Evolutionary conservation across 202 grass and related monocot genomes (phyloP).

Genomic region (Carex arenaria): DNA sequence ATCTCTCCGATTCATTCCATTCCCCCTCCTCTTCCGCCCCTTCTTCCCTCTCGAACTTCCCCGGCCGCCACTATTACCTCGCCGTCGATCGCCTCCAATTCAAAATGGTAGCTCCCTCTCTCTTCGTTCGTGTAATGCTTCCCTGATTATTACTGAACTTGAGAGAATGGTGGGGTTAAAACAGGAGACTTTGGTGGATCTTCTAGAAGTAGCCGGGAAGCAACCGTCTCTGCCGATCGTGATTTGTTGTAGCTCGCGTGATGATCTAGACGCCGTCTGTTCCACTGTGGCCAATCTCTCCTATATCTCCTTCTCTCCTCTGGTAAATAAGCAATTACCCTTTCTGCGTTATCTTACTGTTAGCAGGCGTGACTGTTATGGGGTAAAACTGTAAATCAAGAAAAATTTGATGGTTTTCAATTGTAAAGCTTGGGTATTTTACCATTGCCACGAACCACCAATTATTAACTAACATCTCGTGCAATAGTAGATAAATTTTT

Average conservation of each 20-base stretch:
- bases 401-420: background rate
- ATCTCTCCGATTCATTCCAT: slow-evolving; percentile 39
- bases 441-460: background rate
- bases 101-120: slow-evolving; percentile 52
- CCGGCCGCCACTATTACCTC: slow-evolving; percentile 74
- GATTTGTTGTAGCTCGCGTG: slow-evolving; percentile 66
- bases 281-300: slow-evolving; percentile 60
- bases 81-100: slow-evolving; percentile 83
- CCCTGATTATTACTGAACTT: background rate
- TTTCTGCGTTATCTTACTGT: background rate
- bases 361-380: background rate
- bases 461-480: background rate
- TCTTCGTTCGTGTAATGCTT: background rate
- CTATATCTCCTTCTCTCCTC: slow-evolving; percentile 54
- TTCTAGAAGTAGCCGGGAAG: slow-evolving; percentile 56
- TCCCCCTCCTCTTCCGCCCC: slow-evolving; percentile 33
- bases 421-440: background rate
- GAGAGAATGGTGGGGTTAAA: background rate
- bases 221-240: slow-evolving; percentile 50
- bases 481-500: background rate
- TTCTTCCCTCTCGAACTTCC: slow-evolving; percentile 35
- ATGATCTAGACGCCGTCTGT: slow-evolving; percentile 72
- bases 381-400: background rate
- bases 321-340: slow-evolving; percentile 37
- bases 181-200: slow-evolving; percentile 80